Percentiles rank a stretch among this genome's conserved stretches.
phyloP scores from a whole-genome alignment of 1,284 basidiomycete genomes.

The Mycena citricolor region DNA sequence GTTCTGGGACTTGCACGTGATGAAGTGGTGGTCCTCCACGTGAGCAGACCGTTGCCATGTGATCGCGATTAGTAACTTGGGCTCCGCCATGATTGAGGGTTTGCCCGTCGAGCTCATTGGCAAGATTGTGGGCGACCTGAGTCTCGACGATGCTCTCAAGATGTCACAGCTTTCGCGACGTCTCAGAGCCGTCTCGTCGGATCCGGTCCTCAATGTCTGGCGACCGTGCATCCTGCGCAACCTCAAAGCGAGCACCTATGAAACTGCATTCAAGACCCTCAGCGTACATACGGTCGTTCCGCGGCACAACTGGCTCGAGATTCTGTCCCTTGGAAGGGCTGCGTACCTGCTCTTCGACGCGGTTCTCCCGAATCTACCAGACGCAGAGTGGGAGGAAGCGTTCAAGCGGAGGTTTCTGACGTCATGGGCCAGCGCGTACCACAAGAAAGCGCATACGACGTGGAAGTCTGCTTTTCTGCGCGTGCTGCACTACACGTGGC shows the following conservation, averaged over 20 bases:
- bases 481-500: conserved; percentile 60
- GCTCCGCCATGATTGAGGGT: conserved; percentile 40
- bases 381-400: conserved; percentile 68
- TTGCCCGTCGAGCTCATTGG: conserved; percentile 73
- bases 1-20: too few relatives aligned
- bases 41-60: neutral
- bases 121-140: conserved; percentile 67
- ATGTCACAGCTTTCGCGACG: conserved; percentile 59
- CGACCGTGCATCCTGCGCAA: conserved; percentile 61
- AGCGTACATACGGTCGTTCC: conserved; percentile 62
- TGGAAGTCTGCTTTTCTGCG: conserved; percentile 68
- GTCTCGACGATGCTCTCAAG: conserved; percentile 56
- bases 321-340: conserved; percentile 57
- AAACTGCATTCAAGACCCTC: conserved; percentile 52
- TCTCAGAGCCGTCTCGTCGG: conserved; percentile 55
- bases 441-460: conserved; percentile 60
- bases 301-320: conserved; percentile 73
- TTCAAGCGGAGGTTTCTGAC: conserved; percentile 70
- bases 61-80: conserved; percentile 6
- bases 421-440: conserved; percentile 64
- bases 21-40: too few relatives aligned
- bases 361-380: conserved; percentile 63
- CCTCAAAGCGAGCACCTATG: conserved; percentile 48
- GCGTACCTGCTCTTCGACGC: conserved; percentile 63
- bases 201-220: conserved; percentile 71